Conservation (phyloP, 2,329 filamentous ascomycete species). For the Fusarium caatingaense region DNA sequence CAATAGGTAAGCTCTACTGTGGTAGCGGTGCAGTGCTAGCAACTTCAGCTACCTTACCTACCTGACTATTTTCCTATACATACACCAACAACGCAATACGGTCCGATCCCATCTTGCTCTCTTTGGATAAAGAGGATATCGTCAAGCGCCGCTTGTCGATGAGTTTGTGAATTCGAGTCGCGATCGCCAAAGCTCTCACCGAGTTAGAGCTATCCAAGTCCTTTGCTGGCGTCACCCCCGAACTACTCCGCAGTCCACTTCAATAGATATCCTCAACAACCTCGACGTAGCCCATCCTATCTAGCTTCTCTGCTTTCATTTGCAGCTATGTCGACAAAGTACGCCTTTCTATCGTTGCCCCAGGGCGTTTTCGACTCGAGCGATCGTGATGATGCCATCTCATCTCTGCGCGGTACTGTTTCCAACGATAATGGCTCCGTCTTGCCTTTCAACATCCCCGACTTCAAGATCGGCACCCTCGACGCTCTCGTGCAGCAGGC, state of each 20-base stretch:
- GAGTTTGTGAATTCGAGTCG: slow-evolving; percentile 12
- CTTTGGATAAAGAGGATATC: neutral
- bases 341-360: slow-evolving; percentile 90
- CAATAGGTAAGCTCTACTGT: slow-evolving; percentile 29
- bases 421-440: slow-evolving; percentile 80
- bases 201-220: slow-evolving; percentile 15
- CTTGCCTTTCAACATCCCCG: slow-evolving; percentile 82
- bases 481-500: slow-evolving; percentile 96
- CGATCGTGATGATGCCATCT: slow-evolving; percentile 83
- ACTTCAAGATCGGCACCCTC: slow-evolving; percentile 97
- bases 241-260: slow-evolving; percentile 27
- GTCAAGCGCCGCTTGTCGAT: slow-evolving; percentile 12
- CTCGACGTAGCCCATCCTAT: slow-evolving; percentile 16
- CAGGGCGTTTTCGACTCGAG: slow-evolving; percentile 85
- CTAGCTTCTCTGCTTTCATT: slow-evolving; percentile 1
- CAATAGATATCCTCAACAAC: slow-evolving; percentile 10
- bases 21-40: slow-evolving; percentile 18
- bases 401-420: slow-evolving; percentile 78
- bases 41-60: slow-evolving; percentile 21
- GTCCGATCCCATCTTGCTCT: slow-evolving; percentile 1
- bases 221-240: slow-evolving; percentile 17
- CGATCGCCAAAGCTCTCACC: slow-evolving; percentile 19
- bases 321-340: slow-evolving; percentile 67
- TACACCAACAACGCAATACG: slow-evolving; percentile 1
- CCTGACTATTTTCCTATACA: slow-evolving; percentile 1